Evolutionary conservation across 257 asterid species (phyloP).

Genomic region (Petunia axillaris): DNA sequence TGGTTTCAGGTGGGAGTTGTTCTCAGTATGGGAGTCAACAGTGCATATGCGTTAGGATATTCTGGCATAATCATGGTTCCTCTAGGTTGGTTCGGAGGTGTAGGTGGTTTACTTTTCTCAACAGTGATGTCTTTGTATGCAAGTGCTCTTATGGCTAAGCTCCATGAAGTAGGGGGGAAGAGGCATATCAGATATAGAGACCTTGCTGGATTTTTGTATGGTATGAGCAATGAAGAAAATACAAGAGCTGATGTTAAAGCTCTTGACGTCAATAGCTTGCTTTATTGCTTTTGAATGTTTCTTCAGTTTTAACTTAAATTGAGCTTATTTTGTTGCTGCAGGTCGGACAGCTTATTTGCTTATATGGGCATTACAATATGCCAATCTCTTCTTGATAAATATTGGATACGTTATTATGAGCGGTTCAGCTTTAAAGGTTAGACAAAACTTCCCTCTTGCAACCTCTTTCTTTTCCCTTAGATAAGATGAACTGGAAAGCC

Average conservation of each 20-base stretch:
- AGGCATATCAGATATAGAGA: constrained; percentile 92
- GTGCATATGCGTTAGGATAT: constrained; percentile 94
- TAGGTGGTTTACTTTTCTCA: constrained; percentile 76
- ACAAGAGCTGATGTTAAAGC: constrained; percentile 19
- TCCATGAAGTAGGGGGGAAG: constrained; percentile 89
- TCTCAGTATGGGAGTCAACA: constrained; percentile 93
- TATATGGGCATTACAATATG: constrained; percentile 89
- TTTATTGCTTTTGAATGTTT: constrained; percentile 6
- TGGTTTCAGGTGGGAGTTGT: constrained; percentile 98
- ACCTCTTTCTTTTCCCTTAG: background rate
- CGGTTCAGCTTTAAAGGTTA: constrained; percentile 88
- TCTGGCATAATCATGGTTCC: constrained; percentile 96
- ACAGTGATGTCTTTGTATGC: constrained; percentile 77
- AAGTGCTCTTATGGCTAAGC: constrained; percentile 82
- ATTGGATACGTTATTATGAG: constrained; percentile 84
- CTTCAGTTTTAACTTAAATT: constrained; percentile 9
- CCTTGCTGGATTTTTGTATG: constrained; percentile 52
- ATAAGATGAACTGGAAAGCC: constrained; percentile 3
- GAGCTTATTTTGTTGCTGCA: constrained; percentile 35
- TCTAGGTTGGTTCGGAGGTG: constrained; percentile 95
- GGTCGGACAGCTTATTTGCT: constrained; percentile 73
- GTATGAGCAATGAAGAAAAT: constrained; percentile 40
- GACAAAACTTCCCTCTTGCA: background rate
- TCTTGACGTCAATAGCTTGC: background rate
- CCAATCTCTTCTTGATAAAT: constrained; percentile 88